Evolutionary conservation across 164 flowering plant species (phyloP).

Genomic region (Vitis labrusca): DNA sequence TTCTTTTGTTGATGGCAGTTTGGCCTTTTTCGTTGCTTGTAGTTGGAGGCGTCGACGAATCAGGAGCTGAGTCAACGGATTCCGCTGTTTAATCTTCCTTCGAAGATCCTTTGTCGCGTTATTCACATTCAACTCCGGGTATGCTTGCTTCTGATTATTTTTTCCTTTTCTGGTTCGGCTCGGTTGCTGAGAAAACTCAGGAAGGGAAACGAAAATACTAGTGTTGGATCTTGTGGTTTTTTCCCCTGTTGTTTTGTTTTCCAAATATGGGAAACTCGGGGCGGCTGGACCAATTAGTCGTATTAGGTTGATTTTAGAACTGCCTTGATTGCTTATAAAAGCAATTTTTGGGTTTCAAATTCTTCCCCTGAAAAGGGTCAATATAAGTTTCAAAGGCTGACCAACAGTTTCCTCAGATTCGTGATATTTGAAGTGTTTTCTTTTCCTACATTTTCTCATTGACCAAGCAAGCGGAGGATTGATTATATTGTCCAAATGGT

Average conservation of each 20-base stretch:
- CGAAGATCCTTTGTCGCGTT: conserved; percentile 80
- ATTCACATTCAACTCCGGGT: conserved; percentile 58
- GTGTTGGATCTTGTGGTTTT: neutral
- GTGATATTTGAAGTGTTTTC: neutral
- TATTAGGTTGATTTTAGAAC: neutral
- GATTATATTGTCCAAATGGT: neutral
- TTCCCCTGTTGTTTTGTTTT: neutral
- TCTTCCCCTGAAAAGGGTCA: too few relatives aligned
- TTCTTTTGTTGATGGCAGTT: conserved; percentile 8
- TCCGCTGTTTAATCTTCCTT: conserved; percentile 58
- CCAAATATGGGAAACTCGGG: neutral
- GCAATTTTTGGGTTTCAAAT: too few relatives aligned
- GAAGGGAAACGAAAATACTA: neutral
- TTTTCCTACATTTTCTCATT: conserved; percentile 1
- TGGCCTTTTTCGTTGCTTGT: conserved; percentile 20
- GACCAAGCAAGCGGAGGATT: neutral
- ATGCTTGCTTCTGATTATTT: conserved; percentile 4
- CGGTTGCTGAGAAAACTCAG: conserved; percentile 1
- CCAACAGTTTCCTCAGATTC: too few relatives aligned
- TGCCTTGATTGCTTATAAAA: too few relatives aligned
- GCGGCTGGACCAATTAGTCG: neutral
- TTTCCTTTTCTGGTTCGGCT: neutral
- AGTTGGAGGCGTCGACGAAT: conserved; percentile 86
- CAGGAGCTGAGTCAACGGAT: conserved; percentile 65
- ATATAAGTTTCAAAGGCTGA: too few relatives aligned